Evolutionary conservation across 352 stramenopile genomes (phyloP).

Genomic region (Blastocystis sp.): DNA sequence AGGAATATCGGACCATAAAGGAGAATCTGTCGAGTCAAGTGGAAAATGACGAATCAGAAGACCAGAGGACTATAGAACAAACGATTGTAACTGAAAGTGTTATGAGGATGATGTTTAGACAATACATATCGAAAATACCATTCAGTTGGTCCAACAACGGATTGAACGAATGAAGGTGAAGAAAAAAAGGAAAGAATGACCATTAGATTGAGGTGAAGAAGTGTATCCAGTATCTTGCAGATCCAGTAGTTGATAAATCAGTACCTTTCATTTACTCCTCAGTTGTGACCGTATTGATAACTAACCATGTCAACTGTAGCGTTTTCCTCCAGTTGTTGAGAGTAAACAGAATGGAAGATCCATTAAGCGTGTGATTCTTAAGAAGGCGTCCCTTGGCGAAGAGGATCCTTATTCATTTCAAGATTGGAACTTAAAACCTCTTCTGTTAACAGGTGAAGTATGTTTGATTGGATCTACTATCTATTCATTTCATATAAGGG

Average conservation of each 20-base stretch:
- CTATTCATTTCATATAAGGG: background rate
- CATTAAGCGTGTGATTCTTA: background rate
- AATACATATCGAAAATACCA: no score
- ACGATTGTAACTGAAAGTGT: no score
- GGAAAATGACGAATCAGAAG: background rate
- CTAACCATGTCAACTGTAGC: background rate
- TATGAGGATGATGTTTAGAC: background rate
- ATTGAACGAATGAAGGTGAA: no score
- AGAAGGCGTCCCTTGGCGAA: background rate
- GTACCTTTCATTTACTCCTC: background rate
- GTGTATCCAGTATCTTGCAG: background rate
- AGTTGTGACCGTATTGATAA: background rate
- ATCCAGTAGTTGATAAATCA: background rate
- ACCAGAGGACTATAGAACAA: background rate
- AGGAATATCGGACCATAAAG: background rate
- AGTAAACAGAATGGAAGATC: background rate
- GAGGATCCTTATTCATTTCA: conserved; percentile 36
- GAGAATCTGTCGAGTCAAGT: background rate
- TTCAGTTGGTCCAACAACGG: no score
- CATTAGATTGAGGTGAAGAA: background rate
- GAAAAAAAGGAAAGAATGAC: no score
- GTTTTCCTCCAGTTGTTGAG: conserved; percentile 17
- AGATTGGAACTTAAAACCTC: background rate
- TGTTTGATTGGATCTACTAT: conserved; percentile 19
- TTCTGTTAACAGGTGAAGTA: background rate